Conservation (phyloP, 148 eudicot genomes). For the Suaeda aralocaspica region DNA sequence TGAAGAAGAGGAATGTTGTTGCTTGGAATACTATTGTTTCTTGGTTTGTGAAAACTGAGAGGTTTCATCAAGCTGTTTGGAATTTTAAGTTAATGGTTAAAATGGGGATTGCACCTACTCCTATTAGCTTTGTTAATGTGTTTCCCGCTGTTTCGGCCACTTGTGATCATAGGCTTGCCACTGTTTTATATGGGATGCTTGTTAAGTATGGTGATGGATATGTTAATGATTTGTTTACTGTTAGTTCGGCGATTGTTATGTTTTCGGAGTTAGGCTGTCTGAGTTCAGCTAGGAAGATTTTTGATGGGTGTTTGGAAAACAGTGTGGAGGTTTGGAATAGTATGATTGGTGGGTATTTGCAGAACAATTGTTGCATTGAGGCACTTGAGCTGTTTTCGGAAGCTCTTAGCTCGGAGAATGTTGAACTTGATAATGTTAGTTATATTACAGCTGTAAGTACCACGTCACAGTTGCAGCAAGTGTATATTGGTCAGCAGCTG, state of each 20-base stretch:
- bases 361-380: slow-evolving; percentile 48
- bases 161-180: slow-evolving; percentile 37
- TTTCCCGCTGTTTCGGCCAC: slow-evolving; percentile 59
- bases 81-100: slow-evolving; percentile 70
- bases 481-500: slow-evolving; percentile 50
- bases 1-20: slow-evolving; percentile 64
- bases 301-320: slow-evolving; percentile 55
- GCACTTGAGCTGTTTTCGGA: slow-evolving; percentile 61
- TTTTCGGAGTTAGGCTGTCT: slow-evolving; percentile 66
- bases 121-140: slow-evolving; percentile 79
- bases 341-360: slow-evolving; percentile 82
- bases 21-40: slow-evolving; percentile 72
- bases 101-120: slow-evolving; percentile 50
- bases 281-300: slow-evolving; percentile 53
- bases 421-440: slow-evolving; percentile 53
- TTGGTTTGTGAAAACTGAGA: slow-evolving; percentile 57
- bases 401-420: slow-evolving; percentile 43
- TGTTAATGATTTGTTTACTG: slow-evolving; percentile 52
- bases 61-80: slow-evolving; percentile 49
- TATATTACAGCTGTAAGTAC: slow-evolving; percentile 63
- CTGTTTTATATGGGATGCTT: slow-evolving; percentile 64
- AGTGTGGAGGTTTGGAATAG: slow-evolving; percentile 94
- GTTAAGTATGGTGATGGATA: slow-evolving; percentile 54
- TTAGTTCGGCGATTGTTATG: slow-evolving; percentile 77
- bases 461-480: slow-evolving; percentile 72